phyloP scores from a whole-genome alignment of 2,329 filamentous ascomycete genomes.

The Dendrostoma leiphaemia region DNA sequence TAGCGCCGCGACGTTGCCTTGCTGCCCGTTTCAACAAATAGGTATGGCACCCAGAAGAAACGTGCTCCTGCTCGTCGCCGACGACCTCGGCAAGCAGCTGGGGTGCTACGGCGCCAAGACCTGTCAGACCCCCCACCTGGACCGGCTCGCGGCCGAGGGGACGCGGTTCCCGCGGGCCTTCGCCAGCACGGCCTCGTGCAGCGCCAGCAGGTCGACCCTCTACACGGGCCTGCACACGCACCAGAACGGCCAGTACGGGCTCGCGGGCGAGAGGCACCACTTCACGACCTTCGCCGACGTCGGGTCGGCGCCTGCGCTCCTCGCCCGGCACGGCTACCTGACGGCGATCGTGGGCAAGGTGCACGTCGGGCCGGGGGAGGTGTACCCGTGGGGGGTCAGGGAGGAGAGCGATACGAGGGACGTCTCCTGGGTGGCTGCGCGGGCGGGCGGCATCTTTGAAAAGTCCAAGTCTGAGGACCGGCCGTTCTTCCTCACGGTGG shows the following conservation, averaged over 20 bases:
- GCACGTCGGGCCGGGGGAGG: conserved; percentile 38
- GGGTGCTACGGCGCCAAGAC: conserved; percentile 24
- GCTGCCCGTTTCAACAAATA: no score
- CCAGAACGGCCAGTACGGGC: conserved; percentile 44
- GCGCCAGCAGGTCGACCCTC: conserved; percentile 40
- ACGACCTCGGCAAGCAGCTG: conserved; percentile 6
- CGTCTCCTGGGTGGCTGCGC: conserved; percentile 38
- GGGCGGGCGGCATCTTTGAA: conserved; percentile 36
- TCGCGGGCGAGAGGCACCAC: conserved; percentile 32
- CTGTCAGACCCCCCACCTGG: conserved; percentile 36
- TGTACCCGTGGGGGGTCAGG: conserved; percentile 38
- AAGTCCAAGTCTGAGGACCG: conserved; percentile 27
- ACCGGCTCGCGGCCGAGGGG: conserved; percentile 34
- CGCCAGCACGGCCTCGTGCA: conserved; percentile 43
- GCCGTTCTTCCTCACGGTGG: conserved; percentile 45
- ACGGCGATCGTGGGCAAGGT: conserved; percentile 46
- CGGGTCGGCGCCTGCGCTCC: conserved; percentile 36
- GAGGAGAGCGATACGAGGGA: conserved; percentile 38
- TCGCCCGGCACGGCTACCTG: conserved; percentile 37
- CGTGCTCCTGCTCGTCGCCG: conserved; percentile 4
- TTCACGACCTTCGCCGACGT: conserved; percentile 42
- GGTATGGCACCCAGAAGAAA: neutral
- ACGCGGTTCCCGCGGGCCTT: conserved; percentile 37
- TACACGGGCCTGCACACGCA: conserved; percentile 47
- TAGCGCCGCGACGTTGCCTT: no score